Conservation (phyloP, 2,329 filamentous ascomycete genomes). For the Hansfordia pulvinata region DNA sequence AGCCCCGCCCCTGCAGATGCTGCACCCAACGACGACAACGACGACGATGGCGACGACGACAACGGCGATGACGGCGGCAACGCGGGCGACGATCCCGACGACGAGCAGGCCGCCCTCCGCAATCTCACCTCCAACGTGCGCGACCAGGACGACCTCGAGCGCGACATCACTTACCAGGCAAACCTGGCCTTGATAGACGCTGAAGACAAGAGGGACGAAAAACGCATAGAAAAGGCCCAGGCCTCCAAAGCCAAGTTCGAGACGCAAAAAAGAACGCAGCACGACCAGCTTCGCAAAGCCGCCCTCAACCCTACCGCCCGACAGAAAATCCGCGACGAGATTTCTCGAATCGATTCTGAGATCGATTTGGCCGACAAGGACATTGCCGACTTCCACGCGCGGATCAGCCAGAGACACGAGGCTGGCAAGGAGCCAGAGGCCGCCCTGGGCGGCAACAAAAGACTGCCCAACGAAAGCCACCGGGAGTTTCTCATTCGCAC, state of each 20-base stretch:
- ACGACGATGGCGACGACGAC: no score
- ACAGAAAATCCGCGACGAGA: slow-evolving; percentile 47
- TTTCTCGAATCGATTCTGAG: slow-evolving; percentile 51
- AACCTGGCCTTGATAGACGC: slow-evolving; percentile 44
- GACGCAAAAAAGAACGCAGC: slow-evolving; percentile 44
- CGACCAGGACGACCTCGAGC: slow-evolving; percentile 81
- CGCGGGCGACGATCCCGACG: slow-evolving; percentile 15
- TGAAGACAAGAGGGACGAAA: slow-evolving; percentile 49
- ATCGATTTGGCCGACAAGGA: slow-evolving; percentile 56
- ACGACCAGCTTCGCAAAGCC: slow-evolving; percentile 29
- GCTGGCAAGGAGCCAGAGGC: slow-evolving; percentile 28
- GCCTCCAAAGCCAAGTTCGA: slow-evolving; percentile 44
- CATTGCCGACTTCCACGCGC: slow-evolving; percentile 63
- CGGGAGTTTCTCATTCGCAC: slow-evolving; percentile 88
- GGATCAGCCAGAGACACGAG: slow-evolving; percentile 63
- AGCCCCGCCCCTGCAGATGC: slow-evolving; percentile 3
- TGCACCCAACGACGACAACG: slow-evolving; percentile 1
- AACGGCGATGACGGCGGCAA: slow-evolving; percentile 3
- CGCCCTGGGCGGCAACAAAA: slow-evolving; percentile 35
- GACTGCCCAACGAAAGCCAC: slow-evolving; percentile 66
- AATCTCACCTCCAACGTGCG: slow-evolving; percentile 57
- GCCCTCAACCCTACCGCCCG: slow-evolving; percentile 34
- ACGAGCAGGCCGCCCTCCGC: slow-evolving; percentile 46
- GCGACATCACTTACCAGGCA: slow-evolving; percentile 61
- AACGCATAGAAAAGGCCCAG: slow-evolving; percentile 45